Evolutionary conservation across 139 green algal species (phyloP).

Genomic region (Haematococcus lacustris): DNA sequence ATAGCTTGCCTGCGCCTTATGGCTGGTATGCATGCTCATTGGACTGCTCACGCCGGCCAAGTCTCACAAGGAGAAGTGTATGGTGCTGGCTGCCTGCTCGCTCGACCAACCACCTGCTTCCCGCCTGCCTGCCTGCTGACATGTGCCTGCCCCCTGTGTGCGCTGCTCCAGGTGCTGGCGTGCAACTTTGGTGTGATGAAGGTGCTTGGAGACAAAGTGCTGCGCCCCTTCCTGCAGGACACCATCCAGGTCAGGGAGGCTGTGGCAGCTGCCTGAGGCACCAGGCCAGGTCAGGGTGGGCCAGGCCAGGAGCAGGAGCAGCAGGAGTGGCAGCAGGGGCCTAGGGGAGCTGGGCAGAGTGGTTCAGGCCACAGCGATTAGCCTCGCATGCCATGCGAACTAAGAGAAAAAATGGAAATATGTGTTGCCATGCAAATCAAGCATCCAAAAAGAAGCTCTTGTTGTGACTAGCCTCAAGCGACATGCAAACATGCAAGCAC

Average conservation of each 20-base stretch:
- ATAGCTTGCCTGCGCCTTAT: too few species aligned
- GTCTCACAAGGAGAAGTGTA: too few species aligned
- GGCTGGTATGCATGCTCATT: too few species aligned
- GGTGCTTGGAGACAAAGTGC: constrained; percentile 38
- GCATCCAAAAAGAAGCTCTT: too few species aligned
- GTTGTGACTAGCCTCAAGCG: too few species aligned
- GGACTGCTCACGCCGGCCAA: too few species aligned
- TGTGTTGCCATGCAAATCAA: not conserved
- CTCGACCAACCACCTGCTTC: constrained; percentile 60
- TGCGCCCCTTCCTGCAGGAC: constrained; percentile 34
- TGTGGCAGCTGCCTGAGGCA: not conserved
- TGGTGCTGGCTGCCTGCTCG: not conserved
- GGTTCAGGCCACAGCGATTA: not conserved
- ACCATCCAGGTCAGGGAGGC: not conserved
- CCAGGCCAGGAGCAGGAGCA: not conserved
- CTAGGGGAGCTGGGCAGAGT: not conserved
- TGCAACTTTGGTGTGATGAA: constrained; percentile 65
- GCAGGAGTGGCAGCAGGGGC: not conserved
- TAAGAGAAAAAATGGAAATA: too few species aligned
- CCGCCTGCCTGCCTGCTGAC: too few species aligned
- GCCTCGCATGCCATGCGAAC: not conserved
- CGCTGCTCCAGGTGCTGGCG: too few species aligned
- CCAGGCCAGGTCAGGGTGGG: not conserved
- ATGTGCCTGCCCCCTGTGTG: too few species aligned
- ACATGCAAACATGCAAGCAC: too few species aligned